These are phyloP conservation scores for Epicoccum nigrum DNA, from an alignment of 2,329 filamentous ascomycete genomes.

Conservation along the genomic window DNA sequence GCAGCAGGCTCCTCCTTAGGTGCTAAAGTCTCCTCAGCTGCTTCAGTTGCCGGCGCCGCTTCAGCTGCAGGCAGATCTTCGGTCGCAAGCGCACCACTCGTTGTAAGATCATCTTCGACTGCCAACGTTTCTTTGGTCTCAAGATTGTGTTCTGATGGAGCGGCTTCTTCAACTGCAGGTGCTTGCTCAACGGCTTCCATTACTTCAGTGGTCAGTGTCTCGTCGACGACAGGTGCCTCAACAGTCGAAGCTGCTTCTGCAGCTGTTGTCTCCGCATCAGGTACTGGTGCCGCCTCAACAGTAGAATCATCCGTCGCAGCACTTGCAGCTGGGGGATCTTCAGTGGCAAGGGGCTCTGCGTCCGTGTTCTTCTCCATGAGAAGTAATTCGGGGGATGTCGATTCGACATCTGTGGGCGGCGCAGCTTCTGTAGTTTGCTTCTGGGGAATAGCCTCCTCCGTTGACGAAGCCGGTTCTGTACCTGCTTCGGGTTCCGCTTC, in stretches of 20 bases:
- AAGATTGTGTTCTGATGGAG: no score
- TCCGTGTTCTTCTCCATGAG: background rate
- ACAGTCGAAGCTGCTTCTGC: background rate
- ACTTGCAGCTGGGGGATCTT: background rate
- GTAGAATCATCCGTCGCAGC: conserved; percentile 3
- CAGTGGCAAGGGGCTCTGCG: background rate
- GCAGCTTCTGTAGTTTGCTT: background rate
- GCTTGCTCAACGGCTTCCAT: background rate
- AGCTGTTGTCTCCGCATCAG: background rate
- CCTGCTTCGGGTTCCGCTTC: background rate
- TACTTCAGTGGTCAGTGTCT: background rate
- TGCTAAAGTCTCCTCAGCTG: no score
- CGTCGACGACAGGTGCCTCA: background rate
- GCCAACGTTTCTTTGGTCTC: no score
- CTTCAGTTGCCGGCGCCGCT: background rate
- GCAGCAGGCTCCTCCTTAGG: no score
- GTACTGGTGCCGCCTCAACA: background rate
- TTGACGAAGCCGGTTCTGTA: background rate
- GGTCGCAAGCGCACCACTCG: no score
- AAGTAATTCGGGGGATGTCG: background rate
- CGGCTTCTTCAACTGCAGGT: background rate
- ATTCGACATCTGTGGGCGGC: background rate
- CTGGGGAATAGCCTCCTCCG: background rate
- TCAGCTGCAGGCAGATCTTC: no score
- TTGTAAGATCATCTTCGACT: no score